Base-by-base conservation (phyloP, 352 stramenopile genomes). In the Globisporangium spiculum region DNA sequence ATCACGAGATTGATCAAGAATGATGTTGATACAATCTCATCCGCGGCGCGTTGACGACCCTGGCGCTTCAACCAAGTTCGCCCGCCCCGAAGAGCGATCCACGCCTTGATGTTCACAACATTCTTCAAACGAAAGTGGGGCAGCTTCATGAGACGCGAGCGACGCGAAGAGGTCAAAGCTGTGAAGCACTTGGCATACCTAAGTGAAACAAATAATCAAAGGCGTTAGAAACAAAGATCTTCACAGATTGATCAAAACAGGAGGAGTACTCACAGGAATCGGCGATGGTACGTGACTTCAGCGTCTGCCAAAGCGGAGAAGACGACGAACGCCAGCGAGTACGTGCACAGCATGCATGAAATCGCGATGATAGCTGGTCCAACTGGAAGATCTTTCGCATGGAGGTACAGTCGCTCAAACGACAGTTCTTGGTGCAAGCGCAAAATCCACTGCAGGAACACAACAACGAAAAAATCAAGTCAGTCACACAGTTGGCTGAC, bases 121-220 rank as follows among this genome's bases (percentile, higher is more conserved):
- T 97, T 97, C 73, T 97, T 97, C 22, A 97, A 76, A 53, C 88
- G 86, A 62, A 97, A 97, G 64, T 97, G 87, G 4, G 90, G 90
- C 48, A 97, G 61, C 65, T 94, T 91, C 53, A 90, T 89, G 68
- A 92, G 76, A 50, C 88, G 77, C 20, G 90, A 93, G 38, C 89
- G 86, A 34, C 88, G 81, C 59, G 88, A 91, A 10, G 89, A 97
- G 14, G 90, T 97, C 59, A 97, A 74, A 24, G 88, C 88, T 24
- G 87, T 95, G 69, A 97, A 97, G 62, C 87, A 96, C 69, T 97
- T 97, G 55, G 89, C 88, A 59, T 96, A 94, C 63, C 82, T 90
- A 60, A 34, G 46, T 12, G 2, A 64, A 12, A 12, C 26, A 63
- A 3, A 48, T 41, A 44, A 22, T 50, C 36, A 68, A 14, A 30